Conservation (phyloP, 225 moss, liverwort and hornwort species). For the Marchantia polymorpha region DNA sequence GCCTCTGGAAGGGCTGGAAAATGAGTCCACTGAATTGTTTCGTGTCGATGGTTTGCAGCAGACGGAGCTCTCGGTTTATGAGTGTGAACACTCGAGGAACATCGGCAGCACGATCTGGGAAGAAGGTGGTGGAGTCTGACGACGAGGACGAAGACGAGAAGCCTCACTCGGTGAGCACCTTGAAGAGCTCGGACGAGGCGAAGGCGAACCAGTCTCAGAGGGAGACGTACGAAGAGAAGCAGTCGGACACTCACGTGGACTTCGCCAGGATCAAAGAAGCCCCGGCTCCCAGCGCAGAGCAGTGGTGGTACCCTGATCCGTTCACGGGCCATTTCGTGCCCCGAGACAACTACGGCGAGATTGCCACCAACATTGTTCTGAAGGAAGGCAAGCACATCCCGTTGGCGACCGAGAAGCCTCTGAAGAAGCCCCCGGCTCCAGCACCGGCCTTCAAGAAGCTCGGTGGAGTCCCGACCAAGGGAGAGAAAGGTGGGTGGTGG, state of each 20-base stretch:
- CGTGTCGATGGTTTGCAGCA: not conserved
- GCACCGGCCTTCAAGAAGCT: conserved; percentile 1
- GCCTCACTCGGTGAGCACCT: not conserved
- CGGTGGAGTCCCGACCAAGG: not conserved
- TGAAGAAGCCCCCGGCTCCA: conserved; percentile 11
- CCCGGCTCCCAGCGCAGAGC: conserved; percentile 24
- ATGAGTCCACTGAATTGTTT: too few relatives aligned
- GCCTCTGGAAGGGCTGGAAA: too few relatives aligned
- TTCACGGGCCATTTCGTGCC: conserved; percentile 44
- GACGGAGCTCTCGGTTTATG: conserved; percentile 8
- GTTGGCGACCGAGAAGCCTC: not conserved
- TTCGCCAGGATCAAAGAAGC: conserved; percentile 26
- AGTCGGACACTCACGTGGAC: conserved; percentile 31
- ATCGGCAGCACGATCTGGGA: not conserved
- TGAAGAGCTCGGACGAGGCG: not conserved
- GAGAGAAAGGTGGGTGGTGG: conserved; percentile 34
- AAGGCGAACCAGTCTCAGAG: conserved; percentile 20
- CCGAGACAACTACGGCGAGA: conserved; percentile 25
- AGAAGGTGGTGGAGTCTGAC: not conserved
- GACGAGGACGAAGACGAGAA: not conserved
- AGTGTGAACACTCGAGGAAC: conserved; percentile 25
- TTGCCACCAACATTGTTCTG: not conserved
- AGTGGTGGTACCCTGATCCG: conserved; percentile 51
- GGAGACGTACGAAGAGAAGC: conserved; percentile 34
- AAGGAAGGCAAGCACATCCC: not conserved